Evolutionary conservation across 352 stramenopile species (phyloP).

Genomic region (Peronospora belbahrii): DNA sequence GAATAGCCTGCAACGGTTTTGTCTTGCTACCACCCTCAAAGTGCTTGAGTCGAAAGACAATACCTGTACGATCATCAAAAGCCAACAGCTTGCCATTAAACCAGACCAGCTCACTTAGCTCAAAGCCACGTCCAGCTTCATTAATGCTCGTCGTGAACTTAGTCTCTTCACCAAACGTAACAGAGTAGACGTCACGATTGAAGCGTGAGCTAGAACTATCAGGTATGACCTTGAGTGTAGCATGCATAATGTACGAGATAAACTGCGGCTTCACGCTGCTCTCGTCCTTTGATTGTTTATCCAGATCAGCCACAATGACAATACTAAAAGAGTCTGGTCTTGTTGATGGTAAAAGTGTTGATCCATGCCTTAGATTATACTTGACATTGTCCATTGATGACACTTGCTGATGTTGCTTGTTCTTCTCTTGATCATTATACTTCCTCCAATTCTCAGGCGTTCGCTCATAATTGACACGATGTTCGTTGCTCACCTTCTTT

Average conservation of each 20-base stretch:
- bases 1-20: constrained; percentile 83
- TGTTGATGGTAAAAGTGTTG: constrained; percentile 18
- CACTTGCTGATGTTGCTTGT: constrained; percentile 14
- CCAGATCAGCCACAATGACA: constrained; percentile 93
- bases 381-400: constrained; percentile 4
- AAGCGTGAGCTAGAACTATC: constrained; percentile 25
- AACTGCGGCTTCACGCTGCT: constrained; percentile 88
- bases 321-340: constrained; percentile 75
- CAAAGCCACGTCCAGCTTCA: constrained; percentile 93
- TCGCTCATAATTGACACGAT: constrained; percentile 9
- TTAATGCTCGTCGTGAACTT: constrained; percentile 85
- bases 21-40: constrained; percentile 40
- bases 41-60: constrained; percentile 95
- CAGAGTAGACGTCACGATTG: constrained; percentile 43
- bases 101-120: constrained; percentile 91
- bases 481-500: constrained; percentile 11
- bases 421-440: constrained; percentile 13
- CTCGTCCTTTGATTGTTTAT: constrained; percentile 88
- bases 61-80: constrained; percentile 97
- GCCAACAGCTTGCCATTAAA: constrained; percentile 88
- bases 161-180: constrained; percentile 57
- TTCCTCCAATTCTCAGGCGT: constrained; percentile 25
- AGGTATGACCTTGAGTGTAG: constrained; percentile 68
- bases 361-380: constrained; percentile 28
- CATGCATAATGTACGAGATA: constrained; percentile 88